Percentiles rank a stretch among this genome's conserved stretches.
phyloP scores from a whole-genome alignment of 2,329 filamentous ascomycete genomes.

The Sclerotinia sclerotiorum region DNA sequence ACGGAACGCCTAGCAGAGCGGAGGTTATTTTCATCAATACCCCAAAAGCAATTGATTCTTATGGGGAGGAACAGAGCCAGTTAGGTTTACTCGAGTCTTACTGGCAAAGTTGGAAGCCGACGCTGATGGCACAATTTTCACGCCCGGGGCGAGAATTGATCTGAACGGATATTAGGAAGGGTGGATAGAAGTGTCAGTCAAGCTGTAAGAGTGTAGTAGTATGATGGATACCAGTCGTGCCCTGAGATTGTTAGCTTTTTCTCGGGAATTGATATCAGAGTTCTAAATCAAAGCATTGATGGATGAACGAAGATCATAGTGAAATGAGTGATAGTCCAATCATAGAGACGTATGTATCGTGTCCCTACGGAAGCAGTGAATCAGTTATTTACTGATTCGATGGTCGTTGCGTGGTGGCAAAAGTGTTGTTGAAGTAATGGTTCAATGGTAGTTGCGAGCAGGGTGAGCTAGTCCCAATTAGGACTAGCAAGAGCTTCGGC shows the following conservation, averaged over 20 bases:
- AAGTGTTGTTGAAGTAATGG: no score
- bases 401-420: no score
- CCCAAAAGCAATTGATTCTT: not conserved
- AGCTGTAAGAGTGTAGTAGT: not conserved
- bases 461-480: no score
- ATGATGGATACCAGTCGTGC: not conserved
- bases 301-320: not conserved
- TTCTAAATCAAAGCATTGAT: not conserved
- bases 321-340: no score
- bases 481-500: no score
- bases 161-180: not conserved
- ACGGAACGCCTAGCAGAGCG: slow-evolving; percentile 1
- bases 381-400: no score
- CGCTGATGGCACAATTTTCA: not conserved
- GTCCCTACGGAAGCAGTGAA: no score
- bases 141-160: slow-evolving; percentile 7
- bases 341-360: no score
- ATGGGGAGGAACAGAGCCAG: not conserved
- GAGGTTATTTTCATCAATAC: not conserved
- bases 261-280: not conserved
- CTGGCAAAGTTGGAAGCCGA: slow-evolving; percentile 12
- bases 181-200: not conserved
- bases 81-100: not conserved
- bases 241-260: no score
- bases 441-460: no score